Evolutionary conservation across 192 early-diverging fungal genomes (phyloP).

Genomic region (Paraglomus occultum): DNA sequence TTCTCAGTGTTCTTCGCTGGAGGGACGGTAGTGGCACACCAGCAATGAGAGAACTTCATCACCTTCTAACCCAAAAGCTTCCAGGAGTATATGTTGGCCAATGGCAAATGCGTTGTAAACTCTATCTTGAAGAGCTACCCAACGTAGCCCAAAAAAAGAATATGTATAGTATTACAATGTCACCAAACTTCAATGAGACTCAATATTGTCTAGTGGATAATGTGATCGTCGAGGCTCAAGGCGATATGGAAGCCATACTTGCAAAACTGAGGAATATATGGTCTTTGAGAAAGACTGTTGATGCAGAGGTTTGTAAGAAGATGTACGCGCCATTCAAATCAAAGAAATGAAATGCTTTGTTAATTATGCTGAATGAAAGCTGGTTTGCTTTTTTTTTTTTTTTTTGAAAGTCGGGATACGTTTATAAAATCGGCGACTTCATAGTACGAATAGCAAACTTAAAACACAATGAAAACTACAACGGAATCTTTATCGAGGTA

Average conservation of each 20-base stretch:
- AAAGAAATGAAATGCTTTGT: neutral
- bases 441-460: conserved; percentile 43
- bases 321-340: neutral
- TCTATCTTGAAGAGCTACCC: no score
- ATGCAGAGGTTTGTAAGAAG: conserved; percentile 36
- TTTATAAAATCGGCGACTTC: conserved; percentile 44
- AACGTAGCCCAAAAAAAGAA: no score
- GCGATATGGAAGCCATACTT: conserved; percentile 42
- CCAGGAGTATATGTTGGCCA: no score
- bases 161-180: no score
- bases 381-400: neutral
- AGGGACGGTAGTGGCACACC: no score
- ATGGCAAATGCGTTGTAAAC: no score
- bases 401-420: conserved; percentile 28
- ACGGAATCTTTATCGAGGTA: conserved; percentile 44
- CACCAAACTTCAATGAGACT: no score
- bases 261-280: conserved; percentile 43
- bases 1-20: no score
- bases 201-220: conserved; percentile 45
- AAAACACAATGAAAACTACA: conserved; percentile 38
- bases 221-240: conserved; percentile 43
- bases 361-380: neutral
- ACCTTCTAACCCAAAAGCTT: no score
- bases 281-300: conserved; percentile 35
- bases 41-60: no score